Conservation (phyloP, 2,329 filamentous ascomycete species). For the Pseudopyricularia cyperi region DNA sequence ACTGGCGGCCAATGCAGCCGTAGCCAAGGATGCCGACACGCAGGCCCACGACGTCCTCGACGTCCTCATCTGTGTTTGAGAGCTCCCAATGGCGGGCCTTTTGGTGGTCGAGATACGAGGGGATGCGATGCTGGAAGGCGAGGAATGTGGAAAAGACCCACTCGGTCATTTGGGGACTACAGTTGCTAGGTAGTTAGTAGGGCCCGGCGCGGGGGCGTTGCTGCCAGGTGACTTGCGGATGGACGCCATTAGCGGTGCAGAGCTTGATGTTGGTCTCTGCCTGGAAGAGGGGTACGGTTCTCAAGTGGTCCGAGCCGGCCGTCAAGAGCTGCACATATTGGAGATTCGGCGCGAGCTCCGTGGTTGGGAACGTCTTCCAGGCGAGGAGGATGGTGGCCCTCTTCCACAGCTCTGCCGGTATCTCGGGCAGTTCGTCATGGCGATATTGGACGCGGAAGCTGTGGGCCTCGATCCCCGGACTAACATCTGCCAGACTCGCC, state of each 20-base stretch:
- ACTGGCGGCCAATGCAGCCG: conserved; percentile 29
- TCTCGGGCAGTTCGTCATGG: background rate
- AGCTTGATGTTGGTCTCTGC: conserved; percentile 34
- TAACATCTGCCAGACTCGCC: background rate
- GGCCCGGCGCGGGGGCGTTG: no score
- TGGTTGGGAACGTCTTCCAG: conserved; percentile 21
- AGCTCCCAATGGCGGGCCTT: conserved; percentile 5
- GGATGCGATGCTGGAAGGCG: conserved; percentile 12
- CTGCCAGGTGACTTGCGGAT: conserved; percentile 29
- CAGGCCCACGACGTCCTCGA: conserved; percentile 17
- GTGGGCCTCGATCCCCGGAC: background rate
- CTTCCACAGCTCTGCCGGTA: conserved; percentile 18
- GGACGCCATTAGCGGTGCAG: conserved; percentile 42
- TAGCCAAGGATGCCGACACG: conserved; percentile 28
- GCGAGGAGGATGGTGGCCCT: conserved; percentile 28
- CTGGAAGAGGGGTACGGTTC: conserved; percentile 30
- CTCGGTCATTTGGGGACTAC: conserved; percentile 18
- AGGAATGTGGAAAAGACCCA: conserved; percentile 17
- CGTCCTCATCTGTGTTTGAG: background rate
- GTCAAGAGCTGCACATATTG: conserved; percentile 41
- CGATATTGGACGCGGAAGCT: background rate
- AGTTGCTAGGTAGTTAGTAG: background rate
- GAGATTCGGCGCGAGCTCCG: conserved; percentile 30
- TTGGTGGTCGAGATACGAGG: conserved; percentile 10
- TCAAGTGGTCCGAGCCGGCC: conserved; percentile 38